Base-by-base conservation (phyloP, 768 basidiomycete species). In the Lactarius pseudohatsudake region DNA sequence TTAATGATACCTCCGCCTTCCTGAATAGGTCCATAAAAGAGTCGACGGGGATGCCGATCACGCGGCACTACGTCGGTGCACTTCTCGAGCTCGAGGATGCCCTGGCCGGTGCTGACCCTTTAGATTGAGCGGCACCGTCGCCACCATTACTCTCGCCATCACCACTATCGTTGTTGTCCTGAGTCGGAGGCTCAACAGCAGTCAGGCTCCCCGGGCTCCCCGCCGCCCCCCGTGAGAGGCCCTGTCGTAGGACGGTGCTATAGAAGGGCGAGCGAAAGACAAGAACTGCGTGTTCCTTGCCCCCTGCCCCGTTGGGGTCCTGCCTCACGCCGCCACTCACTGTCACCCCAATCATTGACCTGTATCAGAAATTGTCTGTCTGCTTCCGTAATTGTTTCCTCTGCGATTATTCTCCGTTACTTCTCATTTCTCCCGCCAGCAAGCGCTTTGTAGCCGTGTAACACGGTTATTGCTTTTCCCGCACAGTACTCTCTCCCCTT, bases 1-100 rank as follows among this genome's bases (percentile, higher is more conserved):
- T 50, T 50, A 50, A 50, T 13, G 47, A 50, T 26, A 22, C 47
- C 45, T 15, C 45, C 47, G 32, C n/a, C 3, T 47, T 8, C 34
- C 32, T 40, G 2, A 40, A 50, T 45, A 87, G 85, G 77, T 81
- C 6, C 78, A 75, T 16, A 78, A 85, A 34, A 28, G 69, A 73
- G 38, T 79, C 80, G 18, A 88, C 86, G 15, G 82, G 83, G 9
- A 88, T 86, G 85, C 74, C 81, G 0, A 79, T 88, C 70, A 87
- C 88, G 71, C 73, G 80, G 67, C 72, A 78, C 57, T 89, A 81
- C 72, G 67, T 74, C 45, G 77, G 81, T 16, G 74, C 80, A 64
- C 72, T 88, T 15, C 56, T 85, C 3, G 61, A 75, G 0, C 72
- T 77, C n/a, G 78, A 84, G 0, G 79, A 84, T n/a, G 87, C 85